These are phyloP conservation scores for Neofusicoccum umdonicola DNA, from an alignment of 2,329 filamentous ascomycete genomes.

Conservation along the genomic window DNA sequence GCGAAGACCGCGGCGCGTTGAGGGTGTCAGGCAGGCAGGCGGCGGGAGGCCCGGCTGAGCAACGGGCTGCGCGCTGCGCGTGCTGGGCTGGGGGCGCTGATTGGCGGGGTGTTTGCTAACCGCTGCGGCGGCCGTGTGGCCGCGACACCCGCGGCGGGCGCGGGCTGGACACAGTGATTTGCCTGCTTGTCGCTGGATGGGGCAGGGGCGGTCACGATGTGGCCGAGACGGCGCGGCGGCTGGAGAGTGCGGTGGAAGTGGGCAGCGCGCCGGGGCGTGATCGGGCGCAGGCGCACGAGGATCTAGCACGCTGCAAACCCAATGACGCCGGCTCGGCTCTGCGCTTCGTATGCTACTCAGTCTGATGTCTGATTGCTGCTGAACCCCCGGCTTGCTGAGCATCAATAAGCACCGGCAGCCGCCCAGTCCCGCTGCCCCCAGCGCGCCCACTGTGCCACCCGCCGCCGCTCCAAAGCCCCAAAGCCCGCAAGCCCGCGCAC, in stretches of 20 bases:
- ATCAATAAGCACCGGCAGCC: constrained; percentile 6
- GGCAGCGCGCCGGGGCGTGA: background rate
- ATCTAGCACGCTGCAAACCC: background rate
- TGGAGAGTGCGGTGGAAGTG: background rate
- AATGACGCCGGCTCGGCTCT: background rate
- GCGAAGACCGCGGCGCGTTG: background rate
- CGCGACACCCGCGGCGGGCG: background rate
- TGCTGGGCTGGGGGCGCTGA: background rate
- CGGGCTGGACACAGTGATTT: background rate
- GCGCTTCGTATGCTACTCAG: background rate
- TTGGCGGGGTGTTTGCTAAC: constrained; percentile 1
- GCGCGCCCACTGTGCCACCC: background rate
- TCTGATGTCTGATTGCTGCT: background rate
- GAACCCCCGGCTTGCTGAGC: background rate
- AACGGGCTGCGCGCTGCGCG: background rate
- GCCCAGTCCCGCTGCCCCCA: background rate
- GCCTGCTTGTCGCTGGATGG: background rate
- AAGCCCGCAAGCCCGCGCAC: background rate
- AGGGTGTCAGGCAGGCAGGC: background rate
- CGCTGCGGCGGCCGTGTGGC: background rate
- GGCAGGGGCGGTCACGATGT: constrained; percentile 2
- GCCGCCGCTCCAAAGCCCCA: background rate
- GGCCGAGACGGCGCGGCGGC: background rate
- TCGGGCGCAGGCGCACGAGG: constrained; percentile 10
- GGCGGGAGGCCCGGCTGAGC: constrained; percentile 1